phyloP scores from a whole-genome alignment of 768 basidiomycete species.

The Panaeolus papilionaceus region DNA sequence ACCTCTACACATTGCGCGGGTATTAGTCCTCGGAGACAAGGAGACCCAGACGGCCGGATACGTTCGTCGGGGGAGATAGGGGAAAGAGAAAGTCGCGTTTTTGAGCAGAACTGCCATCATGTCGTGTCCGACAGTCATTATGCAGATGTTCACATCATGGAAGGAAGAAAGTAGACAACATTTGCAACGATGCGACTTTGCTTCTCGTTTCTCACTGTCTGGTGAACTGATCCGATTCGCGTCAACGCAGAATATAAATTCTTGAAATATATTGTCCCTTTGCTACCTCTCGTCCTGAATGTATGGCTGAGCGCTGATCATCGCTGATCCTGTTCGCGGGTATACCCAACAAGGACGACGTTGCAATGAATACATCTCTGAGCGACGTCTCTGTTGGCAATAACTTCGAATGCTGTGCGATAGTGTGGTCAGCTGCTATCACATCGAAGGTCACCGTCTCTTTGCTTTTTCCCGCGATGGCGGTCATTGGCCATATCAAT shows the following conservation, averaged over 20 bases:
- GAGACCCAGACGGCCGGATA: background rate
- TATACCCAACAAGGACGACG: background rate
- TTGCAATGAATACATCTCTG: background rate
- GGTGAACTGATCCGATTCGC: slow-evolving; percentile 5
- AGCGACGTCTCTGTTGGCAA: background rate
- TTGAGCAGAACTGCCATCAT: background rate
- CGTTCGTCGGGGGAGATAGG: slow-evolving; percentile 9
- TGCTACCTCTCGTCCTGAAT: background rate
- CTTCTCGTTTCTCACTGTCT: background rate
- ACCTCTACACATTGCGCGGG: background rate
- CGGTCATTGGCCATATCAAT: background rate
- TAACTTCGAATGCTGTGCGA: background rate
- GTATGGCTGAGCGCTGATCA: background rate
- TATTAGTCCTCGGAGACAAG: slow-evolving; percentile 7
- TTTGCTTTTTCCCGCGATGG: background rate
- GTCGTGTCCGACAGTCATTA: background rate
- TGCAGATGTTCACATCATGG: background rate
- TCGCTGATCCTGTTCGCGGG: background rate
- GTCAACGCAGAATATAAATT: background rate
- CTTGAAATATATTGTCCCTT: background rate
- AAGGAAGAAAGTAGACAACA: slow-evolving; percentile 5
- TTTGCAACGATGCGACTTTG: background rate
- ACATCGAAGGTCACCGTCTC: background rate
- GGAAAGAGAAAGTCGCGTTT: background rate
- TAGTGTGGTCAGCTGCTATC: background rate